Base-by-base conservation (phyloP, 371 early-diverging fungal species). In the Cladochytrium tenue region DNA sequence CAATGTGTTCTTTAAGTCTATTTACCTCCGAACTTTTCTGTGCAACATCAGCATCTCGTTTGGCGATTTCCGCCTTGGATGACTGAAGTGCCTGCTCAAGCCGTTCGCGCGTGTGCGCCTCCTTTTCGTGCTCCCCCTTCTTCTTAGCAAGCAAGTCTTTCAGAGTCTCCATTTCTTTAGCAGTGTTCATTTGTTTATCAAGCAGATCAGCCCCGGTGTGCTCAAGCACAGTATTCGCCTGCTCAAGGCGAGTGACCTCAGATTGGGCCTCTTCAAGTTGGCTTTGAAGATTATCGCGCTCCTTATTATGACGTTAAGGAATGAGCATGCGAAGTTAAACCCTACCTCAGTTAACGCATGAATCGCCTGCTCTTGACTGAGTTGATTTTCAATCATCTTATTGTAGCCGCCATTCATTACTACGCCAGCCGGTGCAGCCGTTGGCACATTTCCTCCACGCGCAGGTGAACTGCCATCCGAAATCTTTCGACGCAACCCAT, bases 81-180 rank as follows among this genome's bases (percentile, higher is more conserved):
- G 68, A 63, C 50, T 70, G 60, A 33, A 84, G 63, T 15, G 67
- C 71, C 3, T 52, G 52, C 51, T 84, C 85, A n/a, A 82, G 63
- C 33, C 72, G 73, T 17, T 80, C 82, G 15, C 79, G 79, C 23
- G 61, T 64, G 10, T 77, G 67, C 30, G 60, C 55, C 56, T 81
- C 81, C 26, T 71, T 51, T 62, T 84, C 85, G 26, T 80, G 69
- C 60, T 84, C 83, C 25, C 71, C 51, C 68, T 84, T 84, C 51
- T 82, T 82, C 27, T 67, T 64, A 10, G 77, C 65, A 7, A 75
- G 70, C 1, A 74, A 70, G 23, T 84, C 82, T 63, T 82, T 82
- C 26, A 84, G 60, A 17, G 70, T 63, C 35, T 71, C 64, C 30
- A 84, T 72, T 31, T 81, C 78, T 26, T 75, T 55, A 30, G 66